Evolutionary conservation across 2,329 filamentous ascomycete genomes (phyloP), one percentile per base, ranked within the genome.

Genomic region (Colletotrichum endophyticum): DNA sequence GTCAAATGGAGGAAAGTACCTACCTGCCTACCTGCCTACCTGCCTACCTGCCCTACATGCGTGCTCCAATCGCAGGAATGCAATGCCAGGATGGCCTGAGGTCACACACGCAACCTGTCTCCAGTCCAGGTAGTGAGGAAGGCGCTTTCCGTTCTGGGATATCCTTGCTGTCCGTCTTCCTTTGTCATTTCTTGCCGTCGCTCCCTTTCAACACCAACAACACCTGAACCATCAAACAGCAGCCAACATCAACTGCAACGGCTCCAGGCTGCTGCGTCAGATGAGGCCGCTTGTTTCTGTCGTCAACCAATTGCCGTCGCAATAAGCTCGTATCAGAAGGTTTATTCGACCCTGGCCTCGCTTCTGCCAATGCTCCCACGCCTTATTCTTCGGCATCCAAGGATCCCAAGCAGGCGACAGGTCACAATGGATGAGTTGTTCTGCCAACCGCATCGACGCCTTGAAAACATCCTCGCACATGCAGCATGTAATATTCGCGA

Each of bases 361-460:
- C 44, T 59, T 15, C 49, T 59, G 34, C 15, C 34, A 36, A 8
- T 44, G 34, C 56, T 63, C 12, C 25, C 12, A 56, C 19, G 62
- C 8, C 53, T 61, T 27, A 28, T 28, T 11, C n/a, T n/a, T 22
- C 53, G 30, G 28, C 30, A 27, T 25, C 53, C 27, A n/a, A 39
- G 32, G 27, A 32, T 68, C 15, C 8, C 56, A 70, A 44, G 70
- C 39, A 73, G 22, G 73, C 57, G 63, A 68, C 70, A 30, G 62
- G 73, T 73, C 70, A 73, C 63, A 63, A 56, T 49, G 25, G 44
- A 57, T 59, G 70, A 63, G 56, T 49, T 69, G 39, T 64, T 70
- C 22, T 22, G 73, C 56, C 73, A 69, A 32, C 53, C 32, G 16
- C 32, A 28, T 63, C 57, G 39, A 44, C 39, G 9, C 22, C 28